Conservation (phyloP, 768 basidiomycete species). For the Phanerochaete sordida region DNA sequence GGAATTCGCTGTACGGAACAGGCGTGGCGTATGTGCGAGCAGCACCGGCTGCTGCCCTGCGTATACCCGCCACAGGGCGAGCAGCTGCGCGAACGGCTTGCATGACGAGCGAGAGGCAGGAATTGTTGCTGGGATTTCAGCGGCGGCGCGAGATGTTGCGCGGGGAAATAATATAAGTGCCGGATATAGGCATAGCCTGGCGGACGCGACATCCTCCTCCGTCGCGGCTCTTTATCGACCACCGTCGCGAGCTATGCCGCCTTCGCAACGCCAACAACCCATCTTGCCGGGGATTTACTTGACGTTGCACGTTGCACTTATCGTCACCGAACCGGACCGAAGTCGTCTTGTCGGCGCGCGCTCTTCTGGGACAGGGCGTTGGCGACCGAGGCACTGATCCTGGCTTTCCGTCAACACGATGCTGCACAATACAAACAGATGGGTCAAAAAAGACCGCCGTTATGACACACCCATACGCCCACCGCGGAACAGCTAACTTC, state of each 20-base stretch:
- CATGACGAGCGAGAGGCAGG: conserved; percentile 17
- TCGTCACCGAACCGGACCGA: too few relatives aligned
- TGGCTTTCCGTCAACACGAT: conserved; percentile 6
- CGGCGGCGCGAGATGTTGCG: not conserved
- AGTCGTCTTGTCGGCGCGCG: too few relatives aligned
- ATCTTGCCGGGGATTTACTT: too few relatives aligned
- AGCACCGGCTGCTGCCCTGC: conserved; percentile 16
- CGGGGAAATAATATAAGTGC: not conserved
- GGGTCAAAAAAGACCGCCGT: not conserved
- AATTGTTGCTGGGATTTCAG: not conserved
- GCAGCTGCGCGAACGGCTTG: conserved; percentile 36
- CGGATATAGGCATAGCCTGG: not conserved
- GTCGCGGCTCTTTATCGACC: too few relatives aligned
- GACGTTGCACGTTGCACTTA: too few relatives aligned
- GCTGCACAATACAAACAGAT: conserved; percentile 1
- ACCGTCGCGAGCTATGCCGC: too few relatives aligned
- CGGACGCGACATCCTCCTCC: too few relatives aligned
- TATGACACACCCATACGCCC: conserved; percentile 5
- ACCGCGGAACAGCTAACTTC: not conserved
- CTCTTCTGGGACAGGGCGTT: not conserved
- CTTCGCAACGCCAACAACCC: too few relatives aligned
- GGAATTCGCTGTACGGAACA: conserved; percentile 26
- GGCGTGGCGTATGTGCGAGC: conserved; percentile 27
- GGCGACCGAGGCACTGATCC: conserved; percentile 1
- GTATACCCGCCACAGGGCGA: conserved; percentile 36